These are phyloP conservation scores for Lactarius deliciosus DNA, from an alignment of 768 basidiomycete genomes.

Conservation along the genomic window DNA sequence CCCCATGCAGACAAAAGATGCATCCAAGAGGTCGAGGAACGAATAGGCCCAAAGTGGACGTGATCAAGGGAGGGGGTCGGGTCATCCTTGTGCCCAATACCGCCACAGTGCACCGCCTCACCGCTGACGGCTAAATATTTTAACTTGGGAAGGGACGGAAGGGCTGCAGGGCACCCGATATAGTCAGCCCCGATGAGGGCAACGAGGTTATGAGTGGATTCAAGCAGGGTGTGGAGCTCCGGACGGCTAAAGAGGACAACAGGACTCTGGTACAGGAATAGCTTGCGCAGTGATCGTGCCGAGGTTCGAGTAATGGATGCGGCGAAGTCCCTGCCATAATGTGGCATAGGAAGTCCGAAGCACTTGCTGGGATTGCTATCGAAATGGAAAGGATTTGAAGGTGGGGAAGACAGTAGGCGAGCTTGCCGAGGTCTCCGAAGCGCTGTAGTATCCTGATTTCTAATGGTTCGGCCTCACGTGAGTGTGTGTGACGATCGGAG, in stretches of 20 bases:
- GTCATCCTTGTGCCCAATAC: neutral
- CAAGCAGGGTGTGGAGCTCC: slow-evolving; percentile 18
- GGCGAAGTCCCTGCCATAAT: slow-evolving; percentile 25
- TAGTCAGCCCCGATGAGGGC: slow-evolving; percentile 4
- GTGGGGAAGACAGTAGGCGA: slow-evolving; percentile 18
- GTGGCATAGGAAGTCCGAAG: slow-evolving; percentile 6
- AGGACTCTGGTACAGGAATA: slow-evolving; percentile 10
- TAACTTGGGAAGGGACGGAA: slow-evolving; percentile 24
- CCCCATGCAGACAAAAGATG: slow-evolving; percentile 18
- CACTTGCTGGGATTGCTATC: neutral
- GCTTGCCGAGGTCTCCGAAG: slow-evolving; percentile 19
- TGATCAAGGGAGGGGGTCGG: slow-evolving; percentile 15
- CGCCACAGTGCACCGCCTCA: slow-evolving; percentile 1
- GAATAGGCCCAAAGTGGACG: slow-evolving; percentile 17
- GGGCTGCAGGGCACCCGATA: slow-evolving; percentile 19
- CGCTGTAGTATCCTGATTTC: slow-evolving; percentile 11
- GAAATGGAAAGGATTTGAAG: slow-evolving; percentile 24
- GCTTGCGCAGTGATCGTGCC: slow-evolving; percentile 16
- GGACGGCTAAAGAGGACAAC: slow-evolving; percentile 14
- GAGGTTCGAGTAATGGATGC: slow-evolving; percentile 3
- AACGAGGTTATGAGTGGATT: slow-evolving; percentile 18
- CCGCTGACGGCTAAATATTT: slow-evolving; percentile 13
- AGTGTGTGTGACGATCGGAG: slow-evolving; percentile 9
- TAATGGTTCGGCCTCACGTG: neutral
- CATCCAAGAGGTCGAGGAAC: slow-evolving; percentile 5